Conservation (phyloP, 371 early-diverging fungal species). For the Mucor racemosus region DNA sequence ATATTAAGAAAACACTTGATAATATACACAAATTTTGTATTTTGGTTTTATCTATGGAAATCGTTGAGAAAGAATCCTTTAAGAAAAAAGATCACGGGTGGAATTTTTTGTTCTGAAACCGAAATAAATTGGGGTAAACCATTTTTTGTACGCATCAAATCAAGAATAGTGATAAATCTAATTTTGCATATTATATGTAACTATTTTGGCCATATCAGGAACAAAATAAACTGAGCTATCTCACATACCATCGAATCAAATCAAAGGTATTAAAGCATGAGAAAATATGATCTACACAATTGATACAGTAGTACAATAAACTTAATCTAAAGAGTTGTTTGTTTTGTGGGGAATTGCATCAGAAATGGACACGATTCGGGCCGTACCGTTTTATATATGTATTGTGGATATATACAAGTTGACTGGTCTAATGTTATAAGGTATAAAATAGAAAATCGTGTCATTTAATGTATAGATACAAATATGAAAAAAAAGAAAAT, state of each 20-base stretch:
- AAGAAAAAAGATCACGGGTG: no score
- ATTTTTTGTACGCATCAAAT: neutral
- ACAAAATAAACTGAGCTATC: neutral
- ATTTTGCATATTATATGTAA: neutral
- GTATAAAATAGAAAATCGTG: neutral
- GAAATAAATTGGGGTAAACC: neutral
- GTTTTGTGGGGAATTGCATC: neutral
- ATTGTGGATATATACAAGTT: neutral
- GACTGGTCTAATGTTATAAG: neutral
- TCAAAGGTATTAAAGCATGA: neutral
- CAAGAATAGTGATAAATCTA: neutral
- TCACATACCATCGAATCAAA: neutral
- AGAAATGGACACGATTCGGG: neutral
- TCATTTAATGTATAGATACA: neutral
- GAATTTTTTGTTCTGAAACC: neutral
- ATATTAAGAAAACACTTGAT: no score
- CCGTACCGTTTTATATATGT: neutral
- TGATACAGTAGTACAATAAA: neutral
- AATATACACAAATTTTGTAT: no score
- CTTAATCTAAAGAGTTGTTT: constrained; percentile 1
- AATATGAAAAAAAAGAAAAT: no score
- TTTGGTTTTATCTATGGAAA: no score
- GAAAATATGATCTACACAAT: neutral
- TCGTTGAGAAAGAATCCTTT: neutral
- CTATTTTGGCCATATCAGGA: neutral